These are phyloP conservation scores for Diaporthe sp. DNA, from an alignment of 2,329 filamentous ascomycete species.

Conservation along the genomic window DNA sequence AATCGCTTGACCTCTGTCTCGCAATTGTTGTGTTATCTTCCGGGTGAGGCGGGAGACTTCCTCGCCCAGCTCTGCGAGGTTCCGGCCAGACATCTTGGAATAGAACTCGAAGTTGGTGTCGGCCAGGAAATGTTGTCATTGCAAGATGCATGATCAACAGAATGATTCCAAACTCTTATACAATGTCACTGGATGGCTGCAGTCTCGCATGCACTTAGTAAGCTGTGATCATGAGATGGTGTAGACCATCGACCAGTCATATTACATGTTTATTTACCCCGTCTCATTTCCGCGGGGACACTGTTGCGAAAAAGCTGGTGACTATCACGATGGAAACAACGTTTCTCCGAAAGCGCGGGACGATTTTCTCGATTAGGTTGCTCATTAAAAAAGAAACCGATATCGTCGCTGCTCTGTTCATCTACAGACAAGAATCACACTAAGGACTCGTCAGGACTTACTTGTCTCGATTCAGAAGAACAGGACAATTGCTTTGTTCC, in stretches of 20 bases:
- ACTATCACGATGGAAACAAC: too few relatives aligned
- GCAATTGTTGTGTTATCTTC: not conserved
- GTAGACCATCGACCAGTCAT: not conserved
- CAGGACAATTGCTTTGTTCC: not conserved
- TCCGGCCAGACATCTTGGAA: not conserved
- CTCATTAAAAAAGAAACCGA: too few relatives aligned
- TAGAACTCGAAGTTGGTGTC: not conserved
- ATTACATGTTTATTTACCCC: not conserved
- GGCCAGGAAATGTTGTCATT: too few relatives aligned
- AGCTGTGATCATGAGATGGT: not conserved
- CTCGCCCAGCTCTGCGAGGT: not conserved
- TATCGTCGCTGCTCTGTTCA: not conserved
- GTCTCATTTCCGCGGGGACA: not conserved
- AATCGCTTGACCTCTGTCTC: not conserved
- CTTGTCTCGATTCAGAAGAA: not conserved
- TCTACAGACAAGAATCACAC: not conserved
- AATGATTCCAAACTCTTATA: not conserved
- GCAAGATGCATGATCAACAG: too few relatives aligned
- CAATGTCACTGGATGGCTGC: not conserved
- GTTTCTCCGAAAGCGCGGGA: too few relatives aligned
- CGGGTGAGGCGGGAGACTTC: not conserved
- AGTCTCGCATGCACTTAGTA: constrained; percentile 7
- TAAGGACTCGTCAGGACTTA: not conserved
- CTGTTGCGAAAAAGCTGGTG: not conserved
- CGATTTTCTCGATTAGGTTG: too few relatives aligned